Percentiles rank a stretch among this genome's conserved stretches.
Conservation (phyloP, 176 grass and related monocot species). For the Pontederia paniculata region DNA sequence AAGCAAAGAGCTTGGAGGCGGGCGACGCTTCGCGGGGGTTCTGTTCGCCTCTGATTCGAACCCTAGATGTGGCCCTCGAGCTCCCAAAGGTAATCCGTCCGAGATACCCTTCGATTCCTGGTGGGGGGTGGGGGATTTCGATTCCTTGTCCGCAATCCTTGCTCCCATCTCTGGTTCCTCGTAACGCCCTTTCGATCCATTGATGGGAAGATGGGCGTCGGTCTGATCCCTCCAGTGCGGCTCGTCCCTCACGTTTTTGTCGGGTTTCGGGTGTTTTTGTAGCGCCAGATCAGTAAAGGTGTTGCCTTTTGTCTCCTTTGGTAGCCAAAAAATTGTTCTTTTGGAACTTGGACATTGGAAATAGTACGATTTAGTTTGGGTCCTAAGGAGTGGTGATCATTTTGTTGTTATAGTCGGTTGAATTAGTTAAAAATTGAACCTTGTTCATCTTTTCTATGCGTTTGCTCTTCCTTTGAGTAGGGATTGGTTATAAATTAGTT, state of each 20-base stretch:
- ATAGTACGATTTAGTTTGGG: neutral
- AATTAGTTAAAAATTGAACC: neutral
- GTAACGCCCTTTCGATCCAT: too few species aligned
- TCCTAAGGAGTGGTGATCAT: neutral
- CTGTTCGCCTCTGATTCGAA: neutral
- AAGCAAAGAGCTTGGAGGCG: neutral
- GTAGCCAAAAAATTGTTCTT: too few species aligned
- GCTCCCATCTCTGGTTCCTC: neutral
- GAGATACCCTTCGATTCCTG: neutral
- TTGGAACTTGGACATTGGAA: neutral
- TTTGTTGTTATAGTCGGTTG: neutral
- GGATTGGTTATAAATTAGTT: neutral
- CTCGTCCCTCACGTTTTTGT: too few species aligned
- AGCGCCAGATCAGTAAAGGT: too few species aligned
- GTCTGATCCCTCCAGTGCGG: too few species aligned
- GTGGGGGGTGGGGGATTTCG: neutral
- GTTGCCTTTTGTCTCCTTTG: too few species aligned
- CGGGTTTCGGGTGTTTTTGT: too few species aligned
- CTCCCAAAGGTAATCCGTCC: neutral
- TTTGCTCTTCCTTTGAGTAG: too few species aligned
- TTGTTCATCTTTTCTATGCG: neutral
- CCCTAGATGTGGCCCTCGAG: neutral
- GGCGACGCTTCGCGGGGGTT: neutral
- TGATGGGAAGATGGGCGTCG: too few species aligned
- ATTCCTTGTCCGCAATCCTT: neutral